Base-by-base conservation (phyloP, 345 rosid species). In the Clausena lansium region DNA sequence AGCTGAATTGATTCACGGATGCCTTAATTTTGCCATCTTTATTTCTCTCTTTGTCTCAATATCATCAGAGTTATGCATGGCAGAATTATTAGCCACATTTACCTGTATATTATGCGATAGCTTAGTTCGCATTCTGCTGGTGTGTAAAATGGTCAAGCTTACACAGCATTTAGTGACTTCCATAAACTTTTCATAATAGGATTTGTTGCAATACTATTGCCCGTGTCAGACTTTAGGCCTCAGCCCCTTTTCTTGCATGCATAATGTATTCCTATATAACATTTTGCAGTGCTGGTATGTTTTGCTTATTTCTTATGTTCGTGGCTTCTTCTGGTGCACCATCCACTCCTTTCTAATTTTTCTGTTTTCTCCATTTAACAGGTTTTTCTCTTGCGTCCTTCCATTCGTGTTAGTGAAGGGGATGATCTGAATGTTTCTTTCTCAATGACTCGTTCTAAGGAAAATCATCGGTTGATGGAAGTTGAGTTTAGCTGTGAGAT, bases 391-490 rank as follows among this genome's bases (percentile, higher is more conserved):
- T 74, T 91, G 77, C 80, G 88, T 22, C 90, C 88, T 75, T 87
- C 95, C 4, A 24, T 79, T 65, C 80, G 59, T 67, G 86, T 86
- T 25, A 82, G 10, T 76, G 91, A 81, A 81, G 98, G 96, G 70
- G 93, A 90, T 81, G 63, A 79, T 30, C 78, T 96, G 76, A 79
- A 82, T 76, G 77, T 90, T 73, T 89, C 91, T 77, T 89, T 94
- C 86, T 74, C 82, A 54, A 94, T 96, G 99, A 85, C 74, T 69
- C 97, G 99, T 38, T 88, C 99, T 0, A 94, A 86, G 78, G 97
- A 94, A 81, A 91, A 96, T 73, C 97, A 94, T 74, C 77, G 99
- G 67, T 80, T 92, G 82, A 90, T 96, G 98, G 99, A 90, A 80
- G 84, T 96, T 54, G 97, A 91, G 76, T 85, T 96, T 68, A 86